These are phyloP conservation scores for thale cress (Arabidopsis thaliana) DNA, from an alignment of 345 rosid genomes.

Conservation along the genomic window TAIR10.1 NC_003076.8:4858501-4859000, in stretches of 20 bases:
- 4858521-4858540: constrained; percentile 71
- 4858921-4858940: constrained; percentile 74
- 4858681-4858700: constrained; percentile 90
- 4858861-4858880: constrained; percentile 42
- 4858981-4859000: constrained; percentile 18
- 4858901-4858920: constrained; percentile 64
- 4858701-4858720: constrained; percentile 81
- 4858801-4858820: constrained; percentile 63
- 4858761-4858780: constrained; percentile 72
- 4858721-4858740: constrained; percentile 70
- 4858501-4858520: constrained; percentile 78
- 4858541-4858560: constrained; percentile 68
- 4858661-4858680: constrained; percentile 79
- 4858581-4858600: constrained; percentile 88
- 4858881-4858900: constrained; percentile 54
- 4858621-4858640: constrained; percentile 82
- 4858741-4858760: constrained; percentile 74
- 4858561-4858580: constrained; percentile 88
- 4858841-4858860: constrained; percentile 42
- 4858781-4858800: constrained; percentile 72
- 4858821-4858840: constrained; percentile 34
- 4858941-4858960: constrained; percentile 63
- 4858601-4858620: constrained; percentile 67
- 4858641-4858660: constrained; percentile 69
- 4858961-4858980: constrained; percentile 5